These are phyloP conservation scores for Articulospora tetracladia DNA, from an alignment of 495 filamentous ascomycete genomes.

Conservation along the genomic window DNA sequence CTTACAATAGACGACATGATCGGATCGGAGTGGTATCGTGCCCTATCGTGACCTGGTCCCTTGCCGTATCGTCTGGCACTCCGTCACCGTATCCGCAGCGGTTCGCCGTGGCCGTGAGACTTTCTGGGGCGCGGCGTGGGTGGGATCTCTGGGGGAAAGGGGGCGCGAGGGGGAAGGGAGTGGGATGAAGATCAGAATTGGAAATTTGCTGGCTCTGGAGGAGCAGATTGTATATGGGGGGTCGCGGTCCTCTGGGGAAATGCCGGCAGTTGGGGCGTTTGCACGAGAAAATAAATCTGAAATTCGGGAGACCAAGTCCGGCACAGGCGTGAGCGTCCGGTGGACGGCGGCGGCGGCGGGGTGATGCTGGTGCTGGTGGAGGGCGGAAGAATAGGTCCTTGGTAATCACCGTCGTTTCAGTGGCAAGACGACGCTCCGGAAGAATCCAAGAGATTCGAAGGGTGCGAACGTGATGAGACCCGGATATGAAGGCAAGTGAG, in stretches of 20 bases:
- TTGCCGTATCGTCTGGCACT: neutral
- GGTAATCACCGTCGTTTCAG: too few relatives aligned
- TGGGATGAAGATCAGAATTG: neutral
- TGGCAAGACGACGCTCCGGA: too few relatives aligned
- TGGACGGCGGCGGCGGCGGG: too few relatives aligned
- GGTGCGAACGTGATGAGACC: too few relatives aligned
- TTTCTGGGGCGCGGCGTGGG: neutral
- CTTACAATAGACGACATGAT: slow-evolving; percentile 27
- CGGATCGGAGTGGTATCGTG: too few relatives aligned
- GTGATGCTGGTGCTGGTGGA: too few relatives aligned
- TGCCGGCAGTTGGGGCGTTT: neutral
- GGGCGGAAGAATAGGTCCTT: too few relatives aligned
- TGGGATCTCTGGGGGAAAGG: neutral
- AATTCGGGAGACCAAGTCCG: too few relatives aligned
- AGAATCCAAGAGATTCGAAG: too few relatives aligned
- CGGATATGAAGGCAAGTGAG: too few relatives aligned
- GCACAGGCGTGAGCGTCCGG: too few relatives aligned
- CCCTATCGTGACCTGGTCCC: neutral
- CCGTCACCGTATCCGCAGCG: neutral
- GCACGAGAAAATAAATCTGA: neutral
- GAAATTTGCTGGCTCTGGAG: neutral
- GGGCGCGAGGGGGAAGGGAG: neutral
- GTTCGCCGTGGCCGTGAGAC: neutral
- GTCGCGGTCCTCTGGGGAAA: neutral
- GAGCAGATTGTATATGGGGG: neutral